phyloP scores from a whole-genome alignment of 768 basidiomycete species.

The Pulveroboletus sp. region DNA sequence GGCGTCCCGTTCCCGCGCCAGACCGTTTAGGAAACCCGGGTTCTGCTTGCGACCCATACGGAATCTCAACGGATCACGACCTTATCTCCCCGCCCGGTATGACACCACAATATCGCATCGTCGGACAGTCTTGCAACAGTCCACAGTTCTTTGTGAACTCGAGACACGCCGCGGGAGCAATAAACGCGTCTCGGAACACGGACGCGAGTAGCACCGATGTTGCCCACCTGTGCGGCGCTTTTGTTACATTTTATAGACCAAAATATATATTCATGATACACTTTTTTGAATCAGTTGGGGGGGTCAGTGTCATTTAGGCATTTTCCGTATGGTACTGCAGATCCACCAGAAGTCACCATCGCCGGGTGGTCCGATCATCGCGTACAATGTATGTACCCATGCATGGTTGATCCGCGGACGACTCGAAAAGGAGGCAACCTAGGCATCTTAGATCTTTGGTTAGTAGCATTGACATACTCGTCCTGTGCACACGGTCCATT shows the following conservation, averaged over 20 bases:
- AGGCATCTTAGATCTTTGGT: slow-evolving; percentile 19
- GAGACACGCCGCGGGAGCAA: slow-evolving; percentile 25
- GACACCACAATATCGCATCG: slow-evolving; percentile 2
- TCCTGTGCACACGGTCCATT: slow-evolving; percentile 15
- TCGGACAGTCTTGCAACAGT: slow-evolving; percentile 8
- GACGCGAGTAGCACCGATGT: not conserved
- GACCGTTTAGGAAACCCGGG: slow-evolving; percentile 6
- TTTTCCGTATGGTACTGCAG: slow-evolving; percentile 4
- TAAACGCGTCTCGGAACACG: slow-evolving; percentile 17
- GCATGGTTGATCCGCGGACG: slow-evolving; percentile 26
- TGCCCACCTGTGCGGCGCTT: slow-evolving; percentile 7
- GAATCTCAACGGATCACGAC: slow-evolving; percentile 31
- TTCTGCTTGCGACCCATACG: not conserved
- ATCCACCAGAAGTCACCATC: slow-evolving; percentile 4
- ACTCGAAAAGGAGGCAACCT: slow-evolving; percentile 14
- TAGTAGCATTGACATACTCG: not conserved
- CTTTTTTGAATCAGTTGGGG: too few relatives aligned
- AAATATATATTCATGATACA: too few relatives aligned
- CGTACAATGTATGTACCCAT: slow-evolving; percentile 1
- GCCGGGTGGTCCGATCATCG: slow-evolving; percentile 1
- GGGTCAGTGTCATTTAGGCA: slow-evolving; percentile 1
- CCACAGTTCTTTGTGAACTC: slow-evolving; percentile 20
- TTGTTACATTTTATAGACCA: not conserved
- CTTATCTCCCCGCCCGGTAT: slow-evolving; percentile 27
- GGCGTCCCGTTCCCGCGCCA: not conserved